phyloP scores from a whole-genome alignment of 371 early-diverging fungal genomes.

The Fennellomyces sp. region DNA sequence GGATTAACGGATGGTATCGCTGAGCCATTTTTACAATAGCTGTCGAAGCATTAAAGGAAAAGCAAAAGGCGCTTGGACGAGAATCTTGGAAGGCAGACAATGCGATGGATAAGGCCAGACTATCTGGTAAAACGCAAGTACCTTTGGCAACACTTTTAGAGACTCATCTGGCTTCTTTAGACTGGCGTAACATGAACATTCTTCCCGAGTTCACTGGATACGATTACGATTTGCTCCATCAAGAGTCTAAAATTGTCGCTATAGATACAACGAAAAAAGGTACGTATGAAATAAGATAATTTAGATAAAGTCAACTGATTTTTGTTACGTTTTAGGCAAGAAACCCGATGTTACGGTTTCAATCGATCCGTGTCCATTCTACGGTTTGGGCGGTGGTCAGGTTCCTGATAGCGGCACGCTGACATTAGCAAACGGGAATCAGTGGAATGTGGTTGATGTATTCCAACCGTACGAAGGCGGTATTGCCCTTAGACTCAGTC shows the following conservation, averaged over 20 bases:
- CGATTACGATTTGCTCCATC: constrained; percentile 42
- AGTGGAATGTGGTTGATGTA: constrained; percentile 56
- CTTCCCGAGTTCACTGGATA: constrained; percentile 64
- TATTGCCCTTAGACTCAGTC: constrained; percentile 30
- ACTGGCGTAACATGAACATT: constrained; percentile 43
- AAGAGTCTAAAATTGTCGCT: constrained; percentile 56
- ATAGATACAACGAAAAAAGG: constrained; percentile 45
- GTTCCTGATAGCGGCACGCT: constrained; percentile 64
- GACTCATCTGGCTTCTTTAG: no score
- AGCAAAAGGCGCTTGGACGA: constrained; percentile 55
- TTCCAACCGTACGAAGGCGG: constrained; percentile 62
- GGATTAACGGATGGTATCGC: background rate
- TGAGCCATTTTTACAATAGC: constrained; percentile 12
- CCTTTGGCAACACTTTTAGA: no score
- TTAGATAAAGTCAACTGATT: background rate
- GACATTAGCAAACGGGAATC: constrained; percentile 45
- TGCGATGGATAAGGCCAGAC: constrained; percentile 29
- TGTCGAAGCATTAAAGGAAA: constrained; percentile 56
- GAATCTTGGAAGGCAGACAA: constrained; percentile 60
- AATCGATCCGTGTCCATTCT: constrained; percentile 77
- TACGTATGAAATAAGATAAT: constrained; percentile 5
- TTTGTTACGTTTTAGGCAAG: constrained; percentile 5
- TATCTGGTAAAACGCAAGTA: constrained; percentile 42
- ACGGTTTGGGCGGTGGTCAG: constrained; percentile 79
- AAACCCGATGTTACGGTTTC: constrained; percentile 47